Conservation (phyloP, 2,329 filamentous ascomycete species). For the Cryphonectria carpinicola region DNA sequence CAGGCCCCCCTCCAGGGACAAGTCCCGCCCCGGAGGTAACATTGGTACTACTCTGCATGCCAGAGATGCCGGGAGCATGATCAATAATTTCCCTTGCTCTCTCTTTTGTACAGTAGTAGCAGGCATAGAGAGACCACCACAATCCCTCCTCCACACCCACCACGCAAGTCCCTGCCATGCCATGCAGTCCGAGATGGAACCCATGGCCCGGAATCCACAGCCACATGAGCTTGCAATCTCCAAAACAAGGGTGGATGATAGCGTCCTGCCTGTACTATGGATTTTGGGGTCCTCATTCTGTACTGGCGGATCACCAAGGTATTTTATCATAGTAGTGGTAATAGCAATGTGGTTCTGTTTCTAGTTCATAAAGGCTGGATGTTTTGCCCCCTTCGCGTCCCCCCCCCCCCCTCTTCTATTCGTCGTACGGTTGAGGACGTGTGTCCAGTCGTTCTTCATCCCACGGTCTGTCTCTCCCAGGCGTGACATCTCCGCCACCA, state of each 20-base stretch:
- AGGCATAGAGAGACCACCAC: not conserved
- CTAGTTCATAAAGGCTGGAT: slow-evolving; percentile 7
- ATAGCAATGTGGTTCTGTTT: not conserved
- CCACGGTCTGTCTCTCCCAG: not conserved
- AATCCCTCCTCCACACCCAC: not conserved
- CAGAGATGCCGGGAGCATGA: slow-evolving; percentile 12
- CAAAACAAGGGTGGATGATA: not conserved
- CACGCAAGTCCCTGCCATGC: not conserved
- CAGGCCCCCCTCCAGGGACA: not conserved
- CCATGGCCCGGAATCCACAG: not conserved
- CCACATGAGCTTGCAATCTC: slow-evolving; percentile 6
- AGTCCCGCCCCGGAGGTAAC: not conserved
- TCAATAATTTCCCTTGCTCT: not conserved
- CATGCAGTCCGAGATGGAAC: not conserved
- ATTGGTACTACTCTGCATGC: slow-evolving; percentile 5
- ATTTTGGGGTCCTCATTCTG: not conserved
- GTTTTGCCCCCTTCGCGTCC: not conserved
- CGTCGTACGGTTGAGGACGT: not conserved
- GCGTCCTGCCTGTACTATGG: not conserved
- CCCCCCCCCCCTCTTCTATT: no score
- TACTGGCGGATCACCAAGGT: not conserved
- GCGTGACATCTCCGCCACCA: not conserved
- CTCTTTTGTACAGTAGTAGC: not conserved
- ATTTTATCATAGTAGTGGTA: not conserved
- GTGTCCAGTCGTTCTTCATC: not conserved